Conservation (phyloP, 2,329 filamentous ascomycete species). For the Incumbomyces lentus region DNA sequence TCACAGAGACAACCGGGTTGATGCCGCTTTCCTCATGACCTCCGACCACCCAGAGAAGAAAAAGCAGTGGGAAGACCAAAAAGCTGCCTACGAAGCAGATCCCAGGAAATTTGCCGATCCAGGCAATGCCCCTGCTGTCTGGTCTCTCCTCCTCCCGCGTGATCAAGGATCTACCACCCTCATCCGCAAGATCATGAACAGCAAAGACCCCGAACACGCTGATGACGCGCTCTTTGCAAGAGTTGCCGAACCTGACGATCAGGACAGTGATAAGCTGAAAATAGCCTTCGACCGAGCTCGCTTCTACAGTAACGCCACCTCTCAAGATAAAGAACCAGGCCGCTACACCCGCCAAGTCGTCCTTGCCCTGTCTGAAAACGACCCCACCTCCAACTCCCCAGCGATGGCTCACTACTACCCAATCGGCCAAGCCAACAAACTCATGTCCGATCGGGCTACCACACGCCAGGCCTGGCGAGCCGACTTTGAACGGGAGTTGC, state of each 20-base stretch:
- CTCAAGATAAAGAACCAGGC: conserved; percentile 26
- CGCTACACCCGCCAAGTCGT: conserved; percentile 47
- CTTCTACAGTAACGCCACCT: conserved; percentile 47
- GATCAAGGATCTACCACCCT: conserved; percentile 36
- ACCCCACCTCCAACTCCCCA: conserved; percentile 16
- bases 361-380: conserved; percentile 45
- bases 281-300: conserved; percentile 39
- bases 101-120: conserved; percentile 41
- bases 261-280: conserved; percentile 30
- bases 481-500: conserved; percentile 24
- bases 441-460: conserved; percentile 41
- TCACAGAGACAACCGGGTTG: conserved; percentile 49
- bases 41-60: conserved; percentile 38
- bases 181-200: conserved; percentile 47
- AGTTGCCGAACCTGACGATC: conserved; percentile 24
- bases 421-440: conserved; percentile 31
- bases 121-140: conserved; percentile 46
- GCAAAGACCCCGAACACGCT: conserved; percentile 43
- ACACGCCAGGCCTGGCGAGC: conserved; percentile 28
- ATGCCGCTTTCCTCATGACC: conserved; percentile 47
- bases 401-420: conserved; percentile 54
- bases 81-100: conserved; percentile 39
- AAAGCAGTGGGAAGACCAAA: conserved; percentile 39
- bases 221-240: conserved; percentile 38
- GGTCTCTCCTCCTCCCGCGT: conserved; percentile 49